phyloP scores from a whole-genome alignment of 1,284 basidiomycete genomes.

The Irpex lacteus region DNA sequence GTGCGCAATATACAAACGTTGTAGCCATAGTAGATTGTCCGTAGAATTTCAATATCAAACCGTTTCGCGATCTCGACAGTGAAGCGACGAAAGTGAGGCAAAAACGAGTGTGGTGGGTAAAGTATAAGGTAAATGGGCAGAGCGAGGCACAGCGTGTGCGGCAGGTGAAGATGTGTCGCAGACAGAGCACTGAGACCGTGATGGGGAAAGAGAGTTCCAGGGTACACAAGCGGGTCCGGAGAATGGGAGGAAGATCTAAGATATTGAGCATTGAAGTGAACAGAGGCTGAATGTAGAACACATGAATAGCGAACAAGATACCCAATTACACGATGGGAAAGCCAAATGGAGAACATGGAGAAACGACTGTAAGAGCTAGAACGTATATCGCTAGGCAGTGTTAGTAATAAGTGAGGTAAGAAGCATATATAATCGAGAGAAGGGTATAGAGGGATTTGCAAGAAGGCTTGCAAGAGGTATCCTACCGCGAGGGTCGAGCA shows the following conservation, averaged over 20 bases:
- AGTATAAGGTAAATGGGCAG: background rate
- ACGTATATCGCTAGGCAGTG: background rate
- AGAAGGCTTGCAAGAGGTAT: constrained; percentile 3
- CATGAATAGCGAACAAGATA: background rate
- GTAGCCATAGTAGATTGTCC: background rate
- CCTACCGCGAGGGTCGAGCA: background rate
- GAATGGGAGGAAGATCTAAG: background rate
- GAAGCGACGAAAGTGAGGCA: background rate
- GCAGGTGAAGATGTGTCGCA: background rate
- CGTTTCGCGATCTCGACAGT: background rate
- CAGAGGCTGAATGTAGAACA: background rate
- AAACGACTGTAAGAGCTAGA: background rate
- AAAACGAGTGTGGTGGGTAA: constrained; percentile 5
- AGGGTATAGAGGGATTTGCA: constrained; percentile 14
- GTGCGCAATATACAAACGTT: background rate
- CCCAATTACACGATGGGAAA: background rate
- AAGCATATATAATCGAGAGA: background rate
- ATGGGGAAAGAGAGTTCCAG: background rate
- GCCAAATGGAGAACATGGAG: background rate
- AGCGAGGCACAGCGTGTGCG: background rate
- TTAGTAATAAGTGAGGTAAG: background rate
- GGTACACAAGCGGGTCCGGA: background rate
- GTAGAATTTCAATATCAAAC: background rate
- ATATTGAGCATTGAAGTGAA: constrained; percentile 1
- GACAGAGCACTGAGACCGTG: too few species aligned